A percentile compares a stretch with the other conserved stretches of the same genome.
These are phyloP conservation scores for Xanthoconium separans DNA, from an alignment of 1,284 basidiomycete species.

Conservation along the genomic window DNA sequence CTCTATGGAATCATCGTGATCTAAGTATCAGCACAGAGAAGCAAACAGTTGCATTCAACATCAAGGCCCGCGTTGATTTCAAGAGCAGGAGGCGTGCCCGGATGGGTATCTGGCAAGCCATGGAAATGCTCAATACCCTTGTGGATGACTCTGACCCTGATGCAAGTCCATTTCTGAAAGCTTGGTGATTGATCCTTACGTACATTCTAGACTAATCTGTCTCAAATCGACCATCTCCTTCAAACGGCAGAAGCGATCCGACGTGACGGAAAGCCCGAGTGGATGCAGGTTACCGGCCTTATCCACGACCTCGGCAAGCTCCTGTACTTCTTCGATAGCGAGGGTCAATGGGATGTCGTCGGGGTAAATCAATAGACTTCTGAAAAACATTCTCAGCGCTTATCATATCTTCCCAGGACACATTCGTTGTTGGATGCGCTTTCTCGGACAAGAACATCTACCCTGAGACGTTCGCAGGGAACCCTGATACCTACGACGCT, in stretches of 20 bases:
- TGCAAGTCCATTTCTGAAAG: conserved; percentile 40
- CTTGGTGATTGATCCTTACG: conserved; percentile 11
- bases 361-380: conserved; percentile 47
- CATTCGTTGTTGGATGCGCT: conserved; percentile 84
- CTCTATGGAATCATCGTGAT: neutral
- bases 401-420: conserved; percentile 54
- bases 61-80: conserved; percentile 73
- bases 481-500: conserved; percentile 72
- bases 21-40: conserved; percentile 53
- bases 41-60: conserved; percentile 85
- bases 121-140: conserved; percentile 86
- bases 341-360: conserved; percentile 92
- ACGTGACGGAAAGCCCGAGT: conserved; percentile 84
- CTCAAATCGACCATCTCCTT: conserved; percentile 88
- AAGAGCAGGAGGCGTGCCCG: conserved; percentile 60
- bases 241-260: conserved; percentile 93
- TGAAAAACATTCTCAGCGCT: conserved; percentile 6
- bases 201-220: conserved; percentile 58
- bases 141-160: conserved; percentile 90
- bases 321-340: conserved; percentile 75
- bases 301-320: conserved; percentile 89
- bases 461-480: conserved; percentile 78
- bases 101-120: conserved; percentile 89
- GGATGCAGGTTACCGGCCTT: conserved; percentile 89
- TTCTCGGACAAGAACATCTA: conserved; percentile 86